Evolutionary conservation across 345 rosid genomes (phyloP), one percentile per base, ranked within the genome.

Genomic region (Punica granatum): DNA sequence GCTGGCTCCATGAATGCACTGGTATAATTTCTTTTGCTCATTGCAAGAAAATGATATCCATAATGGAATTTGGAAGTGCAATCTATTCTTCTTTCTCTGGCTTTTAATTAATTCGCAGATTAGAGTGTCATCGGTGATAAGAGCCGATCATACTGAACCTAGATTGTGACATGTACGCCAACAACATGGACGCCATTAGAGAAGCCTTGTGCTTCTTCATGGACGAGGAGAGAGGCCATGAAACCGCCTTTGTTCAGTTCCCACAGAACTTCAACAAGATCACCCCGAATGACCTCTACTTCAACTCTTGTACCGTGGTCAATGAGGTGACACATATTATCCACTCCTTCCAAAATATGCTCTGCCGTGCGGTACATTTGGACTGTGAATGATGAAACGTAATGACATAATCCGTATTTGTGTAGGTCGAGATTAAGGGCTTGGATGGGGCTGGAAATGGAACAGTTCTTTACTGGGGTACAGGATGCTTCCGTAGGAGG

Each of bases 1-100:
- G 87, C 87, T 16, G 85, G 85, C 58, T 80, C 87, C 43, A 74
- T 83, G 81, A 83, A 83, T 63, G 79, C 81, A 10, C 70, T 83
- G 67, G 84, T 80, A 75, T 11, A 37, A n/a, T n/a, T n/a, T 11
- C 41, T 37, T 37, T 37, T 11, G 41, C 5, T 37, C 11, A 5
- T 37, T 37, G 11, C 41, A 37, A 11, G 41, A 37, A 37, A 5
- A 37, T 37, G 11, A 4, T 37, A 4, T 37, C 41, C 41, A n/a
- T n/a, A n/a, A n/a, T 11, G 41, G 11, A 37, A 37, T 11, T 11
- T 5, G 41, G 23, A 31, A 41, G 4, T 21, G 16, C 11, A 46
- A 2, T 23, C 23, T 3, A n/a, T 54, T 54, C 14, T 19, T 5
- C n/a, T 54, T 25, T 23, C 31, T 49, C 4, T 18, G 5, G 14